Evolutionary conservation across 176 grass and related monocot species (phyloP).

Genomic region (Chloris gayana): DNA sequence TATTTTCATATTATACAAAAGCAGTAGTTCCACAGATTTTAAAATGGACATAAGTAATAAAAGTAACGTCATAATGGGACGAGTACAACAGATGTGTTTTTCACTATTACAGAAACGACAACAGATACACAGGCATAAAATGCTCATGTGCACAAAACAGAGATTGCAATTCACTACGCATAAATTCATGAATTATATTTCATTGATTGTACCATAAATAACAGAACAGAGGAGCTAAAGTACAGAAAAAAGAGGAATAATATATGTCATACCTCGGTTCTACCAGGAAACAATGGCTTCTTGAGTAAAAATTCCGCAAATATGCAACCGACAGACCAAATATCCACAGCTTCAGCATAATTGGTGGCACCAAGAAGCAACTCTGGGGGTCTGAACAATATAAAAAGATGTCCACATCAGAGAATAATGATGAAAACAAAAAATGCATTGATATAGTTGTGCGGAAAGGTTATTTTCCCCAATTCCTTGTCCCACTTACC

Average conservation of each 20-base stretch:
- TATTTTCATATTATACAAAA: constrained; percentile 9
- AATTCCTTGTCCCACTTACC: constrained; percentile 45
- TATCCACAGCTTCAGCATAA: constrained; percentile 83
- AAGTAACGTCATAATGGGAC: not conserved
- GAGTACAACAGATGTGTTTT: not conserved
- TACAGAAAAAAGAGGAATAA: not conserved
- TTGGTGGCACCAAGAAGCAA: constrained; percentile 77
- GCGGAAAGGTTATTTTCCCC: not conserved
- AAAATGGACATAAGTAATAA: constrained; percentile 8
- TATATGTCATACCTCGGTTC: constrained; percentile 58
- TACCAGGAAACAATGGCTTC: constrained; percentile 77
- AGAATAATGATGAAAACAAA: constrained; percentile 25
- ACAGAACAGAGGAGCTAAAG: not conserved
- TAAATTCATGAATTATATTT: not conserved
- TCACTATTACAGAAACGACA: not conserved
- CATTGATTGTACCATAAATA: not conserved
- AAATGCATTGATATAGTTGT: constrained; percentile 5
- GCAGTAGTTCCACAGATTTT: constrained; percentile 5
- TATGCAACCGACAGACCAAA: constrained; percentile 89
- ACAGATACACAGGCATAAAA: constrained; percentile 1
- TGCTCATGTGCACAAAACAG: not conserved
- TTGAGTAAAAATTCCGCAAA: constrained; percentile 77
- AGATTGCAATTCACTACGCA: not conserved
- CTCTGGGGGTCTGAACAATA: constrained; percentile 64
- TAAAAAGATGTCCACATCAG: constrained; percentile 18